Percentiles rank a stretch among this genome's conserved stretches.
Evolutionary conservation across 805 yeast species (phyloP).

Genomic region (Starmerella roubikii): DNA sequence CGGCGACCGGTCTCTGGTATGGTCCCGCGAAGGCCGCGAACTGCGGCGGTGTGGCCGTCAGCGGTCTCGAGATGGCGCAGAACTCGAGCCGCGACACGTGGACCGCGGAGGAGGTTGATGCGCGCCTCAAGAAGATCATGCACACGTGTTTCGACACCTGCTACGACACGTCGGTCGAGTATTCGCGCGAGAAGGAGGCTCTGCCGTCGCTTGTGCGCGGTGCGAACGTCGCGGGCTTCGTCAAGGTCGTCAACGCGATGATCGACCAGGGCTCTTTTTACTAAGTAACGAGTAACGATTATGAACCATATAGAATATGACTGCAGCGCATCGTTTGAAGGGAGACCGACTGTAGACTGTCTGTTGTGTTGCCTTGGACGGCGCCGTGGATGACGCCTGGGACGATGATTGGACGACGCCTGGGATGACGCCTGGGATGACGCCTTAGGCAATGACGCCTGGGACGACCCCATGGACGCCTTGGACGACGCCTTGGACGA

Average conservation of each 20-base stretch:
- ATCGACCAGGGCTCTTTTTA: slow-evolving; percentile 77
- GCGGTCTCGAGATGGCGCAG: slow-evolving; percentile 99
- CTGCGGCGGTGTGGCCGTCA: slow-evolving; percentile 99
- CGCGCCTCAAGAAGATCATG: slow-evolving; percentile 85
- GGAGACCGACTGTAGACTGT: too few species aligned
- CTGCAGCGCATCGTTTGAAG: too few species aligned
- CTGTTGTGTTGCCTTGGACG: too few species aligned
- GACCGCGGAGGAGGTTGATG: slow-evolving; percentile 87
- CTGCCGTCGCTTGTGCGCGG: slow-evolving; percentile 95
- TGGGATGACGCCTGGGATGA: too few species aligned
- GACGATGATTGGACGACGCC: too few species aligned
- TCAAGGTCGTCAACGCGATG: slow-evolving; percentile 98
- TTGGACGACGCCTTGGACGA: too few species aligned
- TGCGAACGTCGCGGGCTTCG: slow-evolving; percentile 98
- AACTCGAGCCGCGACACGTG: slow-evolving; percentile 88
- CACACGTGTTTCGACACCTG: slow-evolving; percentile 84
- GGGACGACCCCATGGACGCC: too few species aligned
- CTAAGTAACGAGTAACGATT: too few species aligned
- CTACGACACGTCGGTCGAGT: slow-evolving; percentile 70
- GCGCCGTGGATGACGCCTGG: too few species aligned
- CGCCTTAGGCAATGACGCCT: too few species aligned
- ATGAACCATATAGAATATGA: too few species aligned
- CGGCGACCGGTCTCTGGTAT: slow-evolving; percentile 57
- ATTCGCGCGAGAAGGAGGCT: slow-evolving; percentile 55
- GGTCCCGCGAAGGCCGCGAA: slow-evolving; percentile 99